A percentile compares a stretch with the other conserved stretches of the same genome.
phyloP scores from a whole-genome alignment of 345 rosid species.

The Camelina hispida region DNA sequence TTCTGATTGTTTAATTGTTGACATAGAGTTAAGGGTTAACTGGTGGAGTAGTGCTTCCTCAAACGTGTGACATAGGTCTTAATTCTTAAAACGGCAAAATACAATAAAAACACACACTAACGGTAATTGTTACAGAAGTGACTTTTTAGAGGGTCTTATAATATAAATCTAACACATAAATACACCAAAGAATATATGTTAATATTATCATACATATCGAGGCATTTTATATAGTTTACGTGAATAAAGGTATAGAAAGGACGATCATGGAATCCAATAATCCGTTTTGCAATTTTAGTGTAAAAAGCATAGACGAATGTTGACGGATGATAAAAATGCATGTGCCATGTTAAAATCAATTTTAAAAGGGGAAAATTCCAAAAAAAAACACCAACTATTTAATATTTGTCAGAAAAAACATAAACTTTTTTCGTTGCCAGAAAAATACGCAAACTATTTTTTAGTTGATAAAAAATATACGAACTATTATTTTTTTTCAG shows the following conservation, averaged over 20 bases:
- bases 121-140: not conserved
- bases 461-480: no score
- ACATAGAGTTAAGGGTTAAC: not conserved
- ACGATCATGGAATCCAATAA: not conserved
- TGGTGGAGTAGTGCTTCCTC: not conserved
- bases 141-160: not conserved
- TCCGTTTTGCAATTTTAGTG: slow-evolving; percentile 10
- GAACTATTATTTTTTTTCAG: no score
- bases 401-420: no score
- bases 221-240: not conserved
- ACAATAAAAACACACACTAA: not conserved
- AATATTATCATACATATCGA: not conserved
- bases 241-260: not conserved
- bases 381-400: no score
- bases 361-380: no score
- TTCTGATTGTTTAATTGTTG: not conserved
- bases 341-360: not conserved
- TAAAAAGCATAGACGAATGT: not conserved
- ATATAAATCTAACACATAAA: not conserved
- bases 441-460: no score
- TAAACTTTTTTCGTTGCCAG: no score
- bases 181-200: not conserved
- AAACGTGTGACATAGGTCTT: not conserved
- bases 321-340: slow-evolving; percentile 1
- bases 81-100: not conserved